phyloP scores from a whole-genome alignment of 805 yeast genomes.

The Pichia paraexigua region DNA sequence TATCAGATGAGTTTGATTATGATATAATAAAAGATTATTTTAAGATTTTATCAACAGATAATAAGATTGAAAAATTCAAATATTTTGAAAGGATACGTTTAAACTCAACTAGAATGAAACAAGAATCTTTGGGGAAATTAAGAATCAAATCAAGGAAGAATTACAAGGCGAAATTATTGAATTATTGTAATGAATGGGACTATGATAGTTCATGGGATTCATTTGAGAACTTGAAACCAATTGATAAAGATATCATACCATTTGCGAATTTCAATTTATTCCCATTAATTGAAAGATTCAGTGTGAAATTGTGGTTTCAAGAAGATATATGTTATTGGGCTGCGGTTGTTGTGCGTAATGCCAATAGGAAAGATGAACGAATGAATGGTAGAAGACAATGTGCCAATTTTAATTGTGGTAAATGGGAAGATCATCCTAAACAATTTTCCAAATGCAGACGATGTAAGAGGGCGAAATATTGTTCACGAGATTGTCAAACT shows the following conservation, averaged over 20 bases:
- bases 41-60: conserved; percentile 15
- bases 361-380: conserved; percentile 82
- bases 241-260: conserved; percentile 30
- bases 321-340: conserved; percentile 93
- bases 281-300: conserved; percentile 87
- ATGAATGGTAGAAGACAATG: conserved; percentile 91
- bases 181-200: conserved; percentile 34
- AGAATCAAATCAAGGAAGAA: conserved; percentile 22
- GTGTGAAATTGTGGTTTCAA: conserved; percentile 54
- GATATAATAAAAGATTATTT: conserved; percentile 16
- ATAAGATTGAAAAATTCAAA: conserved; percentile 21
- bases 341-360: conserved; percentile 94
- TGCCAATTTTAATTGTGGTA: conserved; percentile 87
- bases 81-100: conserved; percentile 23
- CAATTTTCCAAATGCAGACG: conserved; percentile 93
- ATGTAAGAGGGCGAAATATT: conserved; percentile 91
- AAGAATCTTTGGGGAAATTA: conserved; percentile 21
- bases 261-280: conserved; percentile 59
- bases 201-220: conserved; percentile 32
- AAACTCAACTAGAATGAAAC: conserved; percentile 22
- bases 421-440: conserved; percentile 85
- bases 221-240: conserved; percentile 15
- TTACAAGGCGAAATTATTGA: conserved; percentile 16
- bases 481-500: conserved; percentile 87
- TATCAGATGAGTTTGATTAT: conserved; percentile 7